These are phyloP conservation scores for Hordeum marinum DNA, from an alignment of 176 grass and related monocot species.

Conservation along the genomic window DNA sequence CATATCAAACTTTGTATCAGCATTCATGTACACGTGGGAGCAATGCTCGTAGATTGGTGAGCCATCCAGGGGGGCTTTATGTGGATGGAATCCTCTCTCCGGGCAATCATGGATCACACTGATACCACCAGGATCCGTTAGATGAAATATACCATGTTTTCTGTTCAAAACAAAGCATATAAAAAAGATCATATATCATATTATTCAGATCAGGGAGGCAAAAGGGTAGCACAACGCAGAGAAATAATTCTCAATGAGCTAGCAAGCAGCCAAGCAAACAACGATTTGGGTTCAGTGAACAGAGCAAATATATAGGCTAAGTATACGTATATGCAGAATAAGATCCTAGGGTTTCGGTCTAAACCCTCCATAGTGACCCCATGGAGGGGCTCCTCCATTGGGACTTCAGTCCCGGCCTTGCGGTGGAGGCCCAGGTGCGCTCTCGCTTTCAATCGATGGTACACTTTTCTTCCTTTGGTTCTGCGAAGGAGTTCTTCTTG, in stretches of 20 bases:
- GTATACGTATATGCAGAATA: not conserved
- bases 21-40: conserved; percentile 94
- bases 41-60: conserved; percentile 83
- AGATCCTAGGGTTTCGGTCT: too few relatives aligned
- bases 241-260: not conserved
- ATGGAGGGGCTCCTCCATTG: too few relatives aligned
- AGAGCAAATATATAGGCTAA: not conserved
- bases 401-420: too few relatives aligned
- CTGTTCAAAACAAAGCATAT: conserved; percentile 50
- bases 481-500: too few relatives aligned
- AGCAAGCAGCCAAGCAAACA: conserved; percentile 1
- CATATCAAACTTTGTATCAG: conserved; percentile 70
- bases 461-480: too few relatives aligned
- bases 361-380: too few relatives aligned
- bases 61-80: conserved; percentile 77
- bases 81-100: conserved; percentile 94
- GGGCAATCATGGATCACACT: conserved; percentile 86
- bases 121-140: conserved; percentile 91
- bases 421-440: too few relatives aligned
- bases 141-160: conserved; percentile 98
- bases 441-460: too few relatives aligned
- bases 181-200: conserved; percentile 6
- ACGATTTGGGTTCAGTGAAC: not conserved
- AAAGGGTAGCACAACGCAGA: not conserved
- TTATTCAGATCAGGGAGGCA: not conserved